Conservation (phyloP, 2,329 filamentous ascomycete species). For the Zarea fungicola region DNA sequence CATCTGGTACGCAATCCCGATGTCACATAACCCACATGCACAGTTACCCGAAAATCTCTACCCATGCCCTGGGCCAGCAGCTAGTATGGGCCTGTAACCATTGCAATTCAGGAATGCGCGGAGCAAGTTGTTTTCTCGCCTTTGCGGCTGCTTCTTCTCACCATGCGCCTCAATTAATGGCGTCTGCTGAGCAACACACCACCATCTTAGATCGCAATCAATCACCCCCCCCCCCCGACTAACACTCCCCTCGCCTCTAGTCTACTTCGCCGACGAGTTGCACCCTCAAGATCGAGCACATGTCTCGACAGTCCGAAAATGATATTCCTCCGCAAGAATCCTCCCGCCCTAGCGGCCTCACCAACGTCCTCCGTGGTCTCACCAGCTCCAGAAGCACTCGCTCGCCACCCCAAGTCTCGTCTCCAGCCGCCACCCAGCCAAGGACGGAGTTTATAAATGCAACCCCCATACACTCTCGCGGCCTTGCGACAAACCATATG, state of each 20-base stretch:
- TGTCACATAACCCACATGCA: slow-evolving; percentile 8
- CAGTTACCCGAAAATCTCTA: slow-evolving; percentile 8
- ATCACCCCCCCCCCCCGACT: not conserved
- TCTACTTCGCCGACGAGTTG: not conserved
- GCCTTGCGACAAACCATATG: slow-evolving; percentile 47
- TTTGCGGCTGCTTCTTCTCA: not conserved
- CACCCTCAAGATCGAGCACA: slow-evolving; percentile 39
- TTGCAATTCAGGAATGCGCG: not conserved
- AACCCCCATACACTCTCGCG: slow-evolving; percentile 33
- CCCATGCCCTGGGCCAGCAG: slow-evolving; percentile 1
- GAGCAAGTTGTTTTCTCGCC: not conserved
- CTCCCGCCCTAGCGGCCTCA: slow-evolving; percentile 51
- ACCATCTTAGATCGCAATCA: not conserved
- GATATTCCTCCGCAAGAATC: slow-evolving; percentile 50
- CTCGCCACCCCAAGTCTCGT: slow-evolving; percentile 40
- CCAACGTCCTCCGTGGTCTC: slow-evolving; percentile 59
- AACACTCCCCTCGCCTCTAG: slow-evolving; percentile 1
- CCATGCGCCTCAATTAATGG: not conserved
- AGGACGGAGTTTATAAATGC: slow-evolving; percentile 42
- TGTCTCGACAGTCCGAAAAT: slow-evolving; percentile 58
- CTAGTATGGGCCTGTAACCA: not conserved
- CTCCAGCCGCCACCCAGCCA: slow-evolving; percentile 32
- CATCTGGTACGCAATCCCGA: slow-evolving; percentile 6
- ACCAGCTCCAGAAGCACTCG: slow-evolving; percentile 51
- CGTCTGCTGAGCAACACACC: not conserved